Percentiles rank a stretch among this genome's conserved stretches.
These are phyloP conservation scores for Aphanomyces cochlioides DNA, from an alignment of 352 stramenopile genomes.

Conservation along the genomic window DNA sequence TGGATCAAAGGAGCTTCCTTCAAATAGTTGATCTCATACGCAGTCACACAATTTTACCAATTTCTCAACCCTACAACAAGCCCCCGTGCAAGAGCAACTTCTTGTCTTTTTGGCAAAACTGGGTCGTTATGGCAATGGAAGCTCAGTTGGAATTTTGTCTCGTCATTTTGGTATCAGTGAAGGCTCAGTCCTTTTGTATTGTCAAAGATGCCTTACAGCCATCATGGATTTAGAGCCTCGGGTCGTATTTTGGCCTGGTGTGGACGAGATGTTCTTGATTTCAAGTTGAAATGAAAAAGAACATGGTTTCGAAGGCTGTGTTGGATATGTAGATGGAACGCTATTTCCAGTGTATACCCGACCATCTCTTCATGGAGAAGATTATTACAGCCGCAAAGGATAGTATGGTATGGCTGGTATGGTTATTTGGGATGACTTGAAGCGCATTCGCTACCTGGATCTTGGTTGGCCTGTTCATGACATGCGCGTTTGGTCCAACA, in stretches of 20 bases:
- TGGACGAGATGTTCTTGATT: not conserved
- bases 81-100: conserved; percentile 6
- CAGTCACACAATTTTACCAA: not conserved
- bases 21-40: not conserved
- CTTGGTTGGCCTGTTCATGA: conserved; percentile 21
- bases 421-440: conserved; percentile 16
- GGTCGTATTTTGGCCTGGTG: conserved; percentile 7
- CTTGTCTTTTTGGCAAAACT: conserved; percentile 15
- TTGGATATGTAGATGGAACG: conserved; percentile 19
- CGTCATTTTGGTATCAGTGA: conserved; percentile 18
- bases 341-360: conserved; percentile 17
- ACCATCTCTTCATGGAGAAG: conserved; percentile 17
- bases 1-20: not conserved
- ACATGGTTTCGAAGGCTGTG: conserved; percentile 1
- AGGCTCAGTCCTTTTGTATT: not conserved
- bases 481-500: conserved; percentile 15
- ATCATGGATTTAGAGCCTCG: not conserved
- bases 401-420: conserved; percentile 15
- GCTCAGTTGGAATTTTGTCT: not conserved
- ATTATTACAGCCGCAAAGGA: conserved; percentile 17
- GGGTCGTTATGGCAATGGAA: conserved; percentile 13
- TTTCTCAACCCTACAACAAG: not conserved
- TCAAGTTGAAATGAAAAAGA: not conserved
- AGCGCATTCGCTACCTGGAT: not conserved
- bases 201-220: not conserved